These are phyloP conservation scores for Ceratobasidium sp. DNA, from an alignment of 1,284 basidiomycete genomes.

Conservation along the genomic window DNA sequence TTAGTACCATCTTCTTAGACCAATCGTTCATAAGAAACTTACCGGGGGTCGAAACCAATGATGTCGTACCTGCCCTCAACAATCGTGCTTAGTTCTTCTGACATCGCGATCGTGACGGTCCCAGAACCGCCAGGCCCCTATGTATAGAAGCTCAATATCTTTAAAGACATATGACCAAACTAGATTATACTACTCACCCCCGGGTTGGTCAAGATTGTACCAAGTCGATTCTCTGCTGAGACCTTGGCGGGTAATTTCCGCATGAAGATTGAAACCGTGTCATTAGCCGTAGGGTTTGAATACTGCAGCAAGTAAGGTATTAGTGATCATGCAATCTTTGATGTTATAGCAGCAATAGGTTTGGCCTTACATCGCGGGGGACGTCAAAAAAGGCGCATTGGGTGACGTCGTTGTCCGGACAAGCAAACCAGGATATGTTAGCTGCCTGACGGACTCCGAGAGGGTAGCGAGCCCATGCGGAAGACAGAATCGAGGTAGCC, in stretches of 20 bases:
- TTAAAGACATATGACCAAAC: not conserved
- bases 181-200: constrained; percentile 28
- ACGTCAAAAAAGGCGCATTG: constrained; percentile 41
- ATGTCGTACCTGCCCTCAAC: constrained; percentile 50
- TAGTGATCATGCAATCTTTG: not conserved
- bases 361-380: constrained; percentile 18
- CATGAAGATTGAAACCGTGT: constrained; percentile 51
- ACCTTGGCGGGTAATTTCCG: constrained; percentile 50
- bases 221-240: constrained; percentile 38
- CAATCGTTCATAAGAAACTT: constrained; percentile 45
- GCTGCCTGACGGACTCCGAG: not conserved
- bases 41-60: constrained; percentile 40
- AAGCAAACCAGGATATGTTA: constrained; percentile 23
- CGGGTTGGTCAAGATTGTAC: constrained; percentile 50
- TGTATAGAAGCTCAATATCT: not conserved
- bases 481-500: too few relatives aligned
- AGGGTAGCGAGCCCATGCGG: not conserved
- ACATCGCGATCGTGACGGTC: constrained; percentile 20
- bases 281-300: constrained; percentile 8
- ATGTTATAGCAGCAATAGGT: not conserved
- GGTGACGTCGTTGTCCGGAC: constrained; percentile 25
- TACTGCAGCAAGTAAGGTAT: constrained; percentile 2
- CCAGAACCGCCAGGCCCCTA: constrained; percentile 51
- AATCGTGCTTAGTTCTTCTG: constrained; percentile 31
- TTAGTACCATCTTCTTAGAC: not conserved